Base-by-base conservation (phyloP, 169 alveolate genomes). In the Cryptosporidium andersoni region DNA sequence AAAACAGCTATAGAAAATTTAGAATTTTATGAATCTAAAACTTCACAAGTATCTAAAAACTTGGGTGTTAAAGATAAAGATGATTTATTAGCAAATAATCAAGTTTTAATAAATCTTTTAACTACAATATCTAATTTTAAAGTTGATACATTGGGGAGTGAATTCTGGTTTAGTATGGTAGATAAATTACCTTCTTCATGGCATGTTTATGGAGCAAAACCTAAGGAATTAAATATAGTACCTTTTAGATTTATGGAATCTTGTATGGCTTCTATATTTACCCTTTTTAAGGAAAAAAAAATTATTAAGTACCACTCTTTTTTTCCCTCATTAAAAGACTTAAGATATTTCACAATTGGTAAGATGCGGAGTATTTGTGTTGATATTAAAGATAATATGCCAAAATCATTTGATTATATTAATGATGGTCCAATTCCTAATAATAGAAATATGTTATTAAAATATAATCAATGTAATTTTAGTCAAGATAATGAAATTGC, bases 171-270 rank as follows among this genome's bases (percentile, higher is more conserved):
- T 16, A 40, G 74, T 34, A 74, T 74, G 85, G 60, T 74, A 68
- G 85, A 58, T 9, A 34, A 40, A 45, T 37, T 56, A 36, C 85
- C 85, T n/a, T 49, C 60, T 39, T 58, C 74, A 43, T 74, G 85
- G 85, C 85, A 74, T 58, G 68, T 74, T 58, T 74, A 74, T 58
- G 85, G 85, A 39, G 36, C 47, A 43, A 74, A 68, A 14, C 85
- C 85, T 16, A 47, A 43, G 39, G 56, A 74, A 49, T 25, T 55
- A 25, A 58, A 66, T 34, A 58, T 74, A 1, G 60, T 74, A 40
- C 55, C 14, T 8, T 47, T 63, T 2, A 74, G 85, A 14, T 74
- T 74, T 47, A 43, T 43, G 58, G 85, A 74, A n/a, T 74, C 85
- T 56, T 74, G 85, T 8, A 43, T 64, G 0, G n/a, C 68, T 9